Evolutionary conservation across 768 basidiomycete species (phyloP), one percentile per base, ranked within the genome.

Genomic region (Xerocomellus dryophilus): DNA sequence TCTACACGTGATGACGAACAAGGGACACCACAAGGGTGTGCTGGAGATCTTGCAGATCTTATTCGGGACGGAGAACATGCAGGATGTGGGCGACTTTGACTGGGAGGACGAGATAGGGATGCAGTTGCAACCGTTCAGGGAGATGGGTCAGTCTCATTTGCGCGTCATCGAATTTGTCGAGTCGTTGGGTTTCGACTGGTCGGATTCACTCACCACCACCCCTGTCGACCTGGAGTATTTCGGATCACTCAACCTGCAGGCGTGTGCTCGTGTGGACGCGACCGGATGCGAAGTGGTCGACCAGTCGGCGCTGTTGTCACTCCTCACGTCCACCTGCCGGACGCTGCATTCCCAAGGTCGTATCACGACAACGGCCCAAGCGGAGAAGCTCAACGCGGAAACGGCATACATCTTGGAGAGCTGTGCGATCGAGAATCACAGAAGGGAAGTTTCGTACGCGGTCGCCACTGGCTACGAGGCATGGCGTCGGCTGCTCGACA

Each of bases 91-190:
- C 0, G 50, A 64, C 11, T 36, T 51, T 10, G 73, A 71, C 25
- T 78, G 73, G 67, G 76, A 80, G 32, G 78, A 78, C 25, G 67
- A 51, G 38, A 17, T 50, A 25, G 66, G 60, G 31, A 55, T 60
- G 54, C 66, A 77, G 6, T 76, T 83, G 66, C 76, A 75, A 50
- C 76, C 81, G 2, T 90, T 89, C 75, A 79, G 60, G 29, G 88
- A 88, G 58, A 77, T 90, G 50, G 88, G 88, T 4, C 93, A 94
- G 65, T 88, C 89, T 0, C 83, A 92, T 50, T 78, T 92, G 61
- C 81, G 89, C 23, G 85, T 97, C 67, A 86, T 96, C 61, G 93
- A 96, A 68, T 83, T 93, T 49, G 76, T 98, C 43, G 87, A 91
- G 64, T 90, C 91, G 0, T 73, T 98, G 61, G 84, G 86, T 66